Conservation (phyloP, 768 basidiomycete species). For the Boletus barrowsii region DNA sequence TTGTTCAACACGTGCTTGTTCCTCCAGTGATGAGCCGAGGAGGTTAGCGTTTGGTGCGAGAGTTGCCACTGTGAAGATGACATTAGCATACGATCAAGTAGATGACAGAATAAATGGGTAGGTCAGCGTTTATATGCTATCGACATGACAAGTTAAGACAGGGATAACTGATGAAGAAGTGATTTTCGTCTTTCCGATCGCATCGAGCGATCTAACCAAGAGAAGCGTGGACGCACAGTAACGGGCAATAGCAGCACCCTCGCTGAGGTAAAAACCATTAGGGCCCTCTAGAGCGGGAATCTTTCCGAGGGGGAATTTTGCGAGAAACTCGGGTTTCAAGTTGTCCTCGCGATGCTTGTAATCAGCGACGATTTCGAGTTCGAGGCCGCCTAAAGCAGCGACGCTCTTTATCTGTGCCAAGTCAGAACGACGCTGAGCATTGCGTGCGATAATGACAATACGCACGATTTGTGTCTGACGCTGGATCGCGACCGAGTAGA, state of each 20-base stretch:
- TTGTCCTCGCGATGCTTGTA: conserved; percentile 67
- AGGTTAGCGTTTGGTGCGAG: conserved; percentile 78
- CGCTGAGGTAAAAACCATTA: conserved; percentile 78
- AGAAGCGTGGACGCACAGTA: conserved; percentile 65
- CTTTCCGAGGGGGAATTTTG: conserved; percentile 80
- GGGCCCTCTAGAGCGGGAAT: conserved; percentile 77
- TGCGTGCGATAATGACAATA: background rate
- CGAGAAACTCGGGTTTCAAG: conserved; percentile 63
- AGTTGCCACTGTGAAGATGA: conserved; percentile 56
- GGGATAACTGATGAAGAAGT: conserved; percentile 61
- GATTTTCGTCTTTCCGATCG: conserved; percentile 25
- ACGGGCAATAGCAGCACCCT: conserved; percentile 76
- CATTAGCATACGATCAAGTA: conserved; percentile 16
- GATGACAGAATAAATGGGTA: background rate
- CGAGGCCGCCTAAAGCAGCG: conserved; percentile 58
- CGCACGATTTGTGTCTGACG: conserved; percentile 46
- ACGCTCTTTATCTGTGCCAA: conserved; percentile 46
- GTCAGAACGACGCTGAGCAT: background rate
- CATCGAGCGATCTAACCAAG: conserved; percentile 9
- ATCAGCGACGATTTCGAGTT: conserved; percentile 47
- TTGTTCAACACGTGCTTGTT: conserved; percentile 77
- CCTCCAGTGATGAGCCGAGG: conserved; percentile 61
- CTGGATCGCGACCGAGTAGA: conserved; percentile 48
- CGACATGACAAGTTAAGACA: conserved; percentile 64
- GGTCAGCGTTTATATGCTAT: conserved; percentile 29